phyloP scores from a whole-genome alignment of 2,329 filamentous ascomycete species.

The Tolypocladium guangdongense region DNA sequence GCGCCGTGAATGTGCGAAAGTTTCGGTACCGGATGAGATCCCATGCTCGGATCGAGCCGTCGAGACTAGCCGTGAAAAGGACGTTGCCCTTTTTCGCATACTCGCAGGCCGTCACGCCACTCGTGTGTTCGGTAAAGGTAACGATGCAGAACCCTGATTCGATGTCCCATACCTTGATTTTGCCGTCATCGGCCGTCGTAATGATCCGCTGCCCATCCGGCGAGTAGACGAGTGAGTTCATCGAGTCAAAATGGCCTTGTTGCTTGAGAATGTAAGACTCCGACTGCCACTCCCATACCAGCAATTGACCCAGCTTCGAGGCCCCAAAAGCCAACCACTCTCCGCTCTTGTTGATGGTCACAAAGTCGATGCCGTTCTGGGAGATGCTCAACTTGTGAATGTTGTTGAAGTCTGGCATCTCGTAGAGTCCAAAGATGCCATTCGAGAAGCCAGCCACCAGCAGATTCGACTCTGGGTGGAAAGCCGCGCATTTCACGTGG shows the following conservation, averaged over 20 bases:
- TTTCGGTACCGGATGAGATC: constrained; percentile 93
- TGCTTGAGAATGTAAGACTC: constrained; percentile 98
- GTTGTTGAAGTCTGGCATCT: constrained; percentile 89
- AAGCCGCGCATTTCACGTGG: constrained; percentile 80
- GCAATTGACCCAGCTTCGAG: constrained; percentile 85
- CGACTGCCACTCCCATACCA: constrained; percentile 99
- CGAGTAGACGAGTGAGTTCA: constrained; percentile 88
- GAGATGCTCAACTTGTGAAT: constrained; percentile 92
- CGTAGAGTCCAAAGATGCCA: constrained; percentile 86
- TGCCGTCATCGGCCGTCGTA: constrained; percentile 90
- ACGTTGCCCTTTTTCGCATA: constrained; percentile 95
- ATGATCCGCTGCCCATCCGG: constrained; percentile 89
- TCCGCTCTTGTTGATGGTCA: constrained; percentile 86
- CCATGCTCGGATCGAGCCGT: constrained; percentile 92
- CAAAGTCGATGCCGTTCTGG: constrained; percentile 90
- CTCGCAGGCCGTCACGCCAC: constrained; percentile 86
- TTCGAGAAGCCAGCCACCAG: constrained; percentile 95
- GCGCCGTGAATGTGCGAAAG: constrained; percentile 93
- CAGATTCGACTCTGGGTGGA: constrained; percentile 77
- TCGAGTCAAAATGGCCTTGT: constrained; percentile 91
- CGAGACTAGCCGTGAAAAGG: constrained; percentile 86
- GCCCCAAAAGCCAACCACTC: constrained; percentile 98
- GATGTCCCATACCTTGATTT: constrained; percentile 97
- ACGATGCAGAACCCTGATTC: constrained; percentile 96
- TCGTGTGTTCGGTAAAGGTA: constrained; percentile 94